These are phyloP conservation scores for Tetratostichococcus sp. DNA, from an alignment of 139 green algal genomes.

Conservation along the genomic window DNA sequence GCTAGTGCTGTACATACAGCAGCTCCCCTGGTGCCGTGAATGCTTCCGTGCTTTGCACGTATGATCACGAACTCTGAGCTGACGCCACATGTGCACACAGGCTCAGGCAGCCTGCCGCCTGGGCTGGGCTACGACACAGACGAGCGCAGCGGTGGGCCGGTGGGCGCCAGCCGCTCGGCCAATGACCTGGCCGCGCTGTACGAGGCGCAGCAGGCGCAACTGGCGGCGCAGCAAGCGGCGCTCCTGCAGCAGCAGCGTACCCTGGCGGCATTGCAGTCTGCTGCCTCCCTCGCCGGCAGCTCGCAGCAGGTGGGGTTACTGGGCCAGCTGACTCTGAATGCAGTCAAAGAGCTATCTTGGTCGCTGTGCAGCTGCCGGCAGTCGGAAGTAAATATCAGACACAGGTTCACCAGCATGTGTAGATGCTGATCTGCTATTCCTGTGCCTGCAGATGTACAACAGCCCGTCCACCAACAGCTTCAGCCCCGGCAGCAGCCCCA, in stretches of 20 bases:
- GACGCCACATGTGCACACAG: too few relatives aligned
- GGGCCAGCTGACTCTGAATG: too few relatives aligned
- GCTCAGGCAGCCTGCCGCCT: not conserved
- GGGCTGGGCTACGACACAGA: not conserved
- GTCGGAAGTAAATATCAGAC: too few relatives aligned
- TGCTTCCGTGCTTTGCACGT: too few relatives aligned
- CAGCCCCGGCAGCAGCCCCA: slow-evolving; percentile 11
- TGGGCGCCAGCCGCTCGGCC: not conserved
- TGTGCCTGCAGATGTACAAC: not conserved
- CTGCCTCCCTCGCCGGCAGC: not conserved
- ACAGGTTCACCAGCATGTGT: too few relatives aligned
- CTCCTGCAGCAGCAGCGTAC: not conserved
- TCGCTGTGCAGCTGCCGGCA: too few relatives aligned
- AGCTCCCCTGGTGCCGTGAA: too few relatives aligned
- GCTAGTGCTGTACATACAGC: too few relatives aligned
- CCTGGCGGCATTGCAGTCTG: not conserved
- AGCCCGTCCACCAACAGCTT: not conserved
- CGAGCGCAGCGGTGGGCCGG: too few relatives aligned
- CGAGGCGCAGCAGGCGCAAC: slow-evolving; percentile 7
- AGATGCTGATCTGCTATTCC: too few relatives aligned
- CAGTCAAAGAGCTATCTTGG: too few relatives aligned
- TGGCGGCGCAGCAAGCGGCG: not conserved
- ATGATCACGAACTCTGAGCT: too few relatives aligned
- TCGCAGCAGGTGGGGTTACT: not conserved
- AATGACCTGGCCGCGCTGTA: not conserved